Percentiles rank a stretch among this genome's conserved stretches.
Evolutionary conservation across 1,284 basidiomycete species (phyloP).

Genomic region (Veloboletus limbatus): DNA sequence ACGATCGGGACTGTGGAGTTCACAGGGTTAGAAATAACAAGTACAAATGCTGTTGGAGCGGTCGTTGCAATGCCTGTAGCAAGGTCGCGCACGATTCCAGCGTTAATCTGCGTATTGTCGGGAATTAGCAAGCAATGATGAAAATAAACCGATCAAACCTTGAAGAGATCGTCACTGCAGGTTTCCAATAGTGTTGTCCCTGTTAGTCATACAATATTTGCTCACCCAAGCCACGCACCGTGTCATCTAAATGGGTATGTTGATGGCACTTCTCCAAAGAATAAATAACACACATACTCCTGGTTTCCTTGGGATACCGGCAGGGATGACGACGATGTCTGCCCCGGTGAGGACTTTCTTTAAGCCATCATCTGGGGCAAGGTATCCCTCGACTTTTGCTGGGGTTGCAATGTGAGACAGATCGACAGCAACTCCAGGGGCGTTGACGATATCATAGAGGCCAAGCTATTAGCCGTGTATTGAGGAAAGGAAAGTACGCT

Average conservation of each 20-base stretch:
- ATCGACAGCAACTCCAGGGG: constrained; percentile 95
- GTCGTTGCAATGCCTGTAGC: constrained; percentile 84
- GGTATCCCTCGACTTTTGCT: constrained; percentile 75
- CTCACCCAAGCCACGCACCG: constrained; percentile 47
- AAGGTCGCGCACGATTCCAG: constrained; percentile 92
- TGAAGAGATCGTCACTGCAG: constrained; percentile 87
- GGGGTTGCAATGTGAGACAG: constrained; percentile 86
- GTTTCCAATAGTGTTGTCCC: constrained; percentile 4
- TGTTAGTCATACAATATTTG: constrained; percentile 17
- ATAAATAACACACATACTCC: constrained; percentile 55
- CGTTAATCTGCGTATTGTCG: constrained; percentile 77
- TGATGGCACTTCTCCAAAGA: constrained; percentile 4
- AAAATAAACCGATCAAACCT: constrained; percentile 46
- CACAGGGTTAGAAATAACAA: constrained; percentile 96
- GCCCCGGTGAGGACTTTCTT: constrained; percentile 83
- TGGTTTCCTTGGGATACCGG: constrained; percentile 96
- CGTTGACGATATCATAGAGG: constrained; percentile 96
- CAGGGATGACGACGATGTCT: constrained; percentile 93
- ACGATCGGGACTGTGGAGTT: constrained; percentile 98
- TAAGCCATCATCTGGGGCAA: constrained; percentile 75
- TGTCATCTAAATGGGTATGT: constrained; percentile 55
- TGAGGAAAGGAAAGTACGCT: not conserved
- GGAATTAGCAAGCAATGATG: not conserved
- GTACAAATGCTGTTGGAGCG: constrained; percentile 89
- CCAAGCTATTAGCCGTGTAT: constrained; percentile 52